Percentiles rank a stretch among this genome's conserved stretches.
Conservation (phyloP, 768 basidiomycete species). For the Suillus cothurnatus region DNA sequence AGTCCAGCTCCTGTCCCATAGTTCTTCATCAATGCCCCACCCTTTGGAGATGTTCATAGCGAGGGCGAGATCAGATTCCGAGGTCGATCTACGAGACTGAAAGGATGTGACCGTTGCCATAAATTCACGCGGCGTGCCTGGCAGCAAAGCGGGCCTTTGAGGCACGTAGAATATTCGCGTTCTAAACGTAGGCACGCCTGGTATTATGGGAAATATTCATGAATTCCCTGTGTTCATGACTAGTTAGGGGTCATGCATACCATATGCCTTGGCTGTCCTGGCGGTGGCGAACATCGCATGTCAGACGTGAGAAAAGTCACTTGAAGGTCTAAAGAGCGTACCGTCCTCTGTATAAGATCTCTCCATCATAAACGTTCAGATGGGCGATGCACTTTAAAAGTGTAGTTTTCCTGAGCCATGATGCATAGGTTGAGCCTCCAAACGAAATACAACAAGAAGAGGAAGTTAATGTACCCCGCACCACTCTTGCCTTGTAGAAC, state of each 20-base stretch:
- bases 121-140: slow-evolving; percentile 79
- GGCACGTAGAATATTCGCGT: slow-evolving; percentile 85
- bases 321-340: slow-evolving; percentile 33
- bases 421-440: background rate
- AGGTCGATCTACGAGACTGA: slow-evolving; percentile 39
- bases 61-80: slow-evolving; percentile 30
- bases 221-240: slow-evolving; percentile 9
- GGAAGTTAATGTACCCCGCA: slow-evolving; percentile 50
- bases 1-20: slow-evolving; percentile 83
- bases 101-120: slow-evolving; percentile 58
- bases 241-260: slow-evolving; percentile 31
- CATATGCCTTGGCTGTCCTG: slow-evolving; percentile 53
- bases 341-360: slow-evolving; percentile 68
- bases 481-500: slow-evolving; percentile 83
- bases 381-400: slow-evolving; percentile 85
- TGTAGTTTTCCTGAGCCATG: slow-evolving; percentile 57
- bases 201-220: background rate
- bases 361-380: slow-evolving; percentile 69
- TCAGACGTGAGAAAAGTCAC: slow-evolving; percentile 4
- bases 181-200: slow-evolving; percentile 78
- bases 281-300: background rate
- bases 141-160: slow-evolving; percentile 84
- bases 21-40: slow-evolving; percentile 67
- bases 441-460: background rate
- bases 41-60: slow-evolving; percentile 55